A percentile compares a stretch with the other conserved stretches of the same genome.
Evolutionary conservation across 2,329 filamentous ascomycete species (phyloP).

Genomic region (Aspergillus sp.): DNA sequence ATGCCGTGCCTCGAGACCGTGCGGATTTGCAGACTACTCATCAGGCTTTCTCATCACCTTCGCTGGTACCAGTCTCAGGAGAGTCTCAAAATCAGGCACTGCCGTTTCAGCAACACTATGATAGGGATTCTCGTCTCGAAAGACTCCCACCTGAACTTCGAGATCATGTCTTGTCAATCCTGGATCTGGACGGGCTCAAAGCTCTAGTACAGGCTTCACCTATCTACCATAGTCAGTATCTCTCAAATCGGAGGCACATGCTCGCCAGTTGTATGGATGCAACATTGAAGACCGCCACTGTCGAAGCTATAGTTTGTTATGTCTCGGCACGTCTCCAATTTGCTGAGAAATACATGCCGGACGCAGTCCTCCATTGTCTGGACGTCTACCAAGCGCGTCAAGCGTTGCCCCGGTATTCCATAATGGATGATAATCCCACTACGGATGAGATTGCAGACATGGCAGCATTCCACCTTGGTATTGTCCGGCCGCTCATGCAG

Average conservation of each 20-base stretch:
- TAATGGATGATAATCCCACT: not conserved
- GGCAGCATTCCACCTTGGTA: slow-evolving; percentile 14
- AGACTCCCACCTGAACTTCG: slow-evolving; percentile 28
- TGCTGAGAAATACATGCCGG: not conserved
- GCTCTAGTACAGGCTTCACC: slow-evolving; percentile 29
- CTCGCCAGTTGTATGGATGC: slow-evolving; percentile 21
- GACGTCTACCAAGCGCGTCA: not conserved
- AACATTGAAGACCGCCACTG: slow-evolving; percentile 19
- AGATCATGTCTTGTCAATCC: slow-evolving; percentile 20
- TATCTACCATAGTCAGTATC: slow-evolving; percentile 29
- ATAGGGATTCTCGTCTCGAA: not conserved
- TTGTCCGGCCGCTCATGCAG: slow-evolving; percentile 15
- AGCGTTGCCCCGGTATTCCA: not conserved
- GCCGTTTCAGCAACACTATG: too few species aligned
- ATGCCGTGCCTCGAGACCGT: too few species aligned
- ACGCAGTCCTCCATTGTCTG: not conserved
- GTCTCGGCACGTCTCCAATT: slow-evolving; percentile 1
- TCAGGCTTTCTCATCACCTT: too few species aligned
- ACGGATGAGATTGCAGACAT: slow-evolving; percentile 7
- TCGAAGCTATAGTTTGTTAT: slow-evolving; percentile 12
- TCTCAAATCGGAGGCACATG: slow-evolving; percentile 21
- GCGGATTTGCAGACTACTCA: too few species aligned
- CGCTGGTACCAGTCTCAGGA: too few species aligned
- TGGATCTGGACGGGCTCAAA: slow-evolving; percentile 21
- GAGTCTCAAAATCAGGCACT: too few species aligned